Base-by-base conservation (phyloP, 208 protist genomes). In the Acanthamoeba divionensis region DNA sequence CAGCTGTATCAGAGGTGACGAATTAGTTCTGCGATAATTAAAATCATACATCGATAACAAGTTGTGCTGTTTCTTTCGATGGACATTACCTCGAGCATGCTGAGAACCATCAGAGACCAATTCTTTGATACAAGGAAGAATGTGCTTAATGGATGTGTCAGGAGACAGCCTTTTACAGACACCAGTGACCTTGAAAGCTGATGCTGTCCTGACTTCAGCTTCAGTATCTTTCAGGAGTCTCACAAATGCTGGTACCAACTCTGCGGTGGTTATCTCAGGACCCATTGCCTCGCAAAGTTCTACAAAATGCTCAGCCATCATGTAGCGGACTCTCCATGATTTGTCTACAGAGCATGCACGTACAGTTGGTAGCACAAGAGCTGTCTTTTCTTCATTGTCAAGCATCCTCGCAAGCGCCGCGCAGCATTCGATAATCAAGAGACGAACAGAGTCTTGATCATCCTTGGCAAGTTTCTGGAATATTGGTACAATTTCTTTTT, bases 261-360 rank as follows among this genome's bases (percentile, higher is more conserved):
- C 95, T 8, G 41, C 26, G 65, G 93, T 66, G 10, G 95, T 94
- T 26, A 96, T 92, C 55, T 96, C 94, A 1, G 24, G 44, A 26
- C 83, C 89, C 87, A 94, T 90, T 2, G 62, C 48, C 1, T 92
- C 47, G 26, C 89, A 77, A 45, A 94, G 36, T 60, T 96, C 91
- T 66, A 57, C 89, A 60, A 99, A 96, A n/a, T 96, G 94, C 90
- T 99, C 98, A 12, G 98, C 98, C 21, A 97, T 96, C 97, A 99
- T 99, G 94, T 99, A 99, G 8, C 98, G 96, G 52, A 99, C 98
- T 18, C 98, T 96, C 98, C 98, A 99, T 9, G 97, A 98, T 93
- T 94, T 97, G 94, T 99, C 98, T 5, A 86, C 62, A 4, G 95
- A 91, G 45, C 97, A 94, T 29, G 89, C 75, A 48, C 95, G 94